Conservation (phyloP, 306 rosid genomes). For the Nissolia schottii region DNA sequence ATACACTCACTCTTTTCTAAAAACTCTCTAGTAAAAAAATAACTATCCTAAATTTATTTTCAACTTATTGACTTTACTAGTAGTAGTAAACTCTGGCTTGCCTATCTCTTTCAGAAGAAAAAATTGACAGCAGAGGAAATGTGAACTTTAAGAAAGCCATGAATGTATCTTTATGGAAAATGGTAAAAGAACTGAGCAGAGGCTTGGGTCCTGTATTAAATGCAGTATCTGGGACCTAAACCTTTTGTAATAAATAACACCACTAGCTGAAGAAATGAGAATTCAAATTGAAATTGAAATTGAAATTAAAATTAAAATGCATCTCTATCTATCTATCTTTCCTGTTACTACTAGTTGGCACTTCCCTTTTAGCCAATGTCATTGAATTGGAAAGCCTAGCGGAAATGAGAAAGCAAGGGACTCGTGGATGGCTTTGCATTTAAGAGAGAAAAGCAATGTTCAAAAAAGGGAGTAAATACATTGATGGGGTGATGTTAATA, state of each 20-base stretch:
- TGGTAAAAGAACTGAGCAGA: slow-evolving; percentile 7
- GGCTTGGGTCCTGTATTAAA: slow-evolving; percentile 14
- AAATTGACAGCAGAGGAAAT: not conserved
- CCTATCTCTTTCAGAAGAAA: not conserved
- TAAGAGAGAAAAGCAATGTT: slow-evolving; percentile 26
- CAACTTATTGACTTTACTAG: not conserved
- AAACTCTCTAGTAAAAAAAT: no score
- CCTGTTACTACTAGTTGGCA: not conserved
- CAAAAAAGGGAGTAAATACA: slow-evolving; percentile 23
- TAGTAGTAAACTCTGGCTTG: not conserved
- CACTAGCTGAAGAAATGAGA: no score
- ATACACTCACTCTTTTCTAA: no score
- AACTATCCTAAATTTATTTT: no score
- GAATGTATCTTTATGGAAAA: slow-evolving; percentile 14
- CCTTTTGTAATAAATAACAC: not conserved
- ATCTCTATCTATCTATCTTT: no score
- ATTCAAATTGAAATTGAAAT: slow-evolving; percentile 26
- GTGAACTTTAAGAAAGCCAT: slow-evolving; percentile 9
- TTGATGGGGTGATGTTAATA: slow-evolving; percentile 42
- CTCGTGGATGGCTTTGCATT: slow-evolving; percentile 35
- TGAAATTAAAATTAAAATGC: slow-evolving; percentile 30
- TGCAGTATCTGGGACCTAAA: slow-evolving; percentile 14
- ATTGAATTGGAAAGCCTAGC: slow-evolving; percentile 19
- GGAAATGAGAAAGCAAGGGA: slow-evolving; percentile 11
- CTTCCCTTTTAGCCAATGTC: not conserved